Base-by-base conservation (phyloP, 2,329 filamentous ascomycete genomes). In the Lachnellula arida region DNA sequence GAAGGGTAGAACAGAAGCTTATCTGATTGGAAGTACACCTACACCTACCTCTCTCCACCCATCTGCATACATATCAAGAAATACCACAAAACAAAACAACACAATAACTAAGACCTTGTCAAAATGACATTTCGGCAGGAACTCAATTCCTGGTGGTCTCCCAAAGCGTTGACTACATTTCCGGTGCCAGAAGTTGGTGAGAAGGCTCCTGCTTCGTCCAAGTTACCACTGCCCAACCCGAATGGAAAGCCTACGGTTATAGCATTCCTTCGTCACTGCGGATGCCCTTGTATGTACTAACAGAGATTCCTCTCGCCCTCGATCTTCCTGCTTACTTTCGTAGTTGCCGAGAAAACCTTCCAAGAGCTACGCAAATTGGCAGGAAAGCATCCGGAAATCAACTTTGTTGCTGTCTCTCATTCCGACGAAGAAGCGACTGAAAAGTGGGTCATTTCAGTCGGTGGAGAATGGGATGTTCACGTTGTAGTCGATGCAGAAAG, bases 181-280 rank as follows among this genome's bases (percentile, higher is more conserved):
- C 70, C 77, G 1, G 64, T 74, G 11, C 84, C 83, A 9, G 68
- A 75, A 51, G 72, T 83, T 32, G 84, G 82, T 58, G 69, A 75
- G 35, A 73, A 75, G 58, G 85, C 85, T 1, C 86, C 85, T 1
- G 74, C 74, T 5, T 76, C 80, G 28, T 61, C 74, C 25, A 75
- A 77, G 57, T 72, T 89, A 5, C 66, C 68, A 7, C 70, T 87
- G n/a, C 78, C 80, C 1, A 70, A 72, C 59, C 65, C 79, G 0
- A 71, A 74, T 62, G 70, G 69, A 23, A 82, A 80, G 63, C 82
- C 83, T 0, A 81, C 79, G 0, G 68, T 91, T 1, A 72, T 91
- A 19, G 78, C 82, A 15, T 91, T 91, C 65, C 76, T 91, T 5
- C 77, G 87, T 35, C 86, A 90, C 68, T 90, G 86, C 68, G 87